Conservation (phyloP, 495 filamentous ascomycete species). For the Clavariopsis aquatica region DNA sequence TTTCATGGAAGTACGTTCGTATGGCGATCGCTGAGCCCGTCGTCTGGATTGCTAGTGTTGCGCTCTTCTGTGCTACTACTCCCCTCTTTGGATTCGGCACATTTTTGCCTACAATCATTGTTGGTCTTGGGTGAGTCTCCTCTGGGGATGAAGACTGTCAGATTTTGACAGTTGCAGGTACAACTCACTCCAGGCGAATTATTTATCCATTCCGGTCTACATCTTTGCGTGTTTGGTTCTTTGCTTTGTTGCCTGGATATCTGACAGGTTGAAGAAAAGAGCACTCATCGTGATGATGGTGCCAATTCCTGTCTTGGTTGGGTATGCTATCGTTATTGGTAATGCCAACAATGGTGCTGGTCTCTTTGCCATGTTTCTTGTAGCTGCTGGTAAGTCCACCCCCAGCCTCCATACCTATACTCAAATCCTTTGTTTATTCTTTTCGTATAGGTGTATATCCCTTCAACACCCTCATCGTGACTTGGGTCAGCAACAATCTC, state of each 20-base stretch:
- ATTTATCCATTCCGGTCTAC: constrained; percentile 34
- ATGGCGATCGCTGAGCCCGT: constrained; percentile 26
- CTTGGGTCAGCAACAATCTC: constrained; percentile 3
- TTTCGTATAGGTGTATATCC: not conserved
- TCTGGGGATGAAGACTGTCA: not conserved
- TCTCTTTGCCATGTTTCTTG: constrained; percentile 37
- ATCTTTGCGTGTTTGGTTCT: constrained; percentile 16
- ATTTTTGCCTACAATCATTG: constrained; percentile 35
- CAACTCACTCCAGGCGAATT: constrained; percentile 20
- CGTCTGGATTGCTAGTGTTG: constrained; percentile 11
- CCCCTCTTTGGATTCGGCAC: constrained; percentile 23
- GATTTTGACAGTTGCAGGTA: not conserved
- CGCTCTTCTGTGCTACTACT: constrained; percentile 24
- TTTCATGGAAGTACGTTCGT: constrained; percentile 21
- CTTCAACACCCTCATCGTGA: not conserved
- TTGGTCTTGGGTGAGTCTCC: constrained; percentile 23
- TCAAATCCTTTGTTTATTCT: not conserved
- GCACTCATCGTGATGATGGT: constrained; percentile 10
- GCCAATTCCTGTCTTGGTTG: constrained; percentile 12
- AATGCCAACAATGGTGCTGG: constrained; percentile 19
- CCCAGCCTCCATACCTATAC: too few species aligned
- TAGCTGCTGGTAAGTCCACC: constrained; percentile 20
- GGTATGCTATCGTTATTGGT: constrained; percentile 26
- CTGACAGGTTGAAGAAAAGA: constrained; percentile 17
- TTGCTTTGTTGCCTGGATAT: constrained; percentile 5